Evolutionary conservation across 1,139 yeast genomes (phyloP), one percentile per base, ranked within the genome.

Genomic region (Diutina catenulata): DNA sequence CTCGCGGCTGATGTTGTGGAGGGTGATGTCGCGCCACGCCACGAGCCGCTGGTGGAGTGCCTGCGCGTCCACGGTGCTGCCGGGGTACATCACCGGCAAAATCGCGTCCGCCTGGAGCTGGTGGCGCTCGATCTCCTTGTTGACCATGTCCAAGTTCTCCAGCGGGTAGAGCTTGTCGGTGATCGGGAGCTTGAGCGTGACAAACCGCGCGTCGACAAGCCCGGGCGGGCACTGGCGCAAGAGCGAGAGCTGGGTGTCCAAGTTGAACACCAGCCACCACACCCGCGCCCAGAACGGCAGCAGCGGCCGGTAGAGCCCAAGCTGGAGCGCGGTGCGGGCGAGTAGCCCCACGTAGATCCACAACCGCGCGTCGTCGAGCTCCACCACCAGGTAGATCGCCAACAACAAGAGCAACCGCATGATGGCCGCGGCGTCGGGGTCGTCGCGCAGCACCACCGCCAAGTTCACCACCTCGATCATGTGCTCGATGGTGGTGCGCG

Each of bases 181-280:
- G 24, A 45, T 41, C n/a, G 42, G 41, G 8, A 48, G 27, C 5
- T 45, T 37, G 7, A 45, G 38, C 8, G 40, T 40, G 20, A 59
- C 48, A 39, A 53, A 56, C 6, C 43, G 25, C 46, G 38, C 46
- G 27, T 43, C 36, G 11, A 67, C 65, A 28, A 60, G 48, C 43
- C 60, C 68, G 38, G 64, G 56, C 3, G 70, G 70, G 37, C 49
- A 56, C 29, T 52, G 49, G 23, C 53, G 45, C 36, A 63, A 42
- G 11, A 66, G 47, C 43, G 64, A 59, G 18, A 62, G 45, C 38
- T 63, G 69, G 37, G 60, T 59, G 42, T 67, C 73, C 38, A 66
- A 45, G 39, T 62, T 64, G 45, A 56, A 60, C 2, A 62, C 46
- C 2, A 68, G 50, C 70, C 70, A 65, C 41, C 64, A 62, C 5